Conservation (phyloP, 176 grass and related monocot species). For the Panicum miliaceum region DNA sequence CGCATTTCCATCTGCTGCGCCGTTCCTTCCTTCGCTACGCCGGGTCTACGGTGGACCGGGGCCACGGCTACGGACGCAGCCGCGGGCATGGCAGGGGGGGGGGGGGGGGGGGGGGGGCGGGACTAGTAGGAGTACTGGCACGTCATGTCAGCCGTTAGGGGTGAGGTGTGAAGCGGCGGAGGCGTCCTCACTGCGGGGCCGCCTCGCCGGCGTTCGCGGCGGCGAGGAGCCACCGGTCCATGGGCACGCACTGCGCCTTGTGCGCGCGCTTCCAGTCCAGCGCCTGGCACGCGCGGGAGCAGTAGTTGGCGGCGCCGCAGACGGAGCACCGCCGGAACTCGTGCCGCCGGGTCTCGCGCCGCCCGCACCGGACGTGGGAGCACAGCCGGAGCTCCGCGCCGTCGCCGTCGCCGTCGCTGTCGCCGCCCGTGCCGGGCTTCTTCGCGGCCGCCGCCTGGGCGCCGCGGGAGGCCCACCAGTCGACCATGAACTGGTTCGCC, state of each 20-base stretch:
- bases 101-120: too few species aligned
- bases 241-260: conserved; percentile 62
- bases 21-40: not conserved
- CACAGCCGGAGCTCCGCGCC: conserved; percentile 50
- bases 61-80: not conserved
- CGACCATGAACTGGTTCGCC: conserved; percentile 72
- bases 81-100: not conserved
- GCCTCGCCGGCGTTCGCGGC: conserved; percentile 33
- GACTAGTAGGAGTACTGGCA: not conserved
- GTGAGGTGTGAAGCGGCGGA: not conserved
- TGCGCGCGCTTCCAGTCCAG: conserved; percentile 82
- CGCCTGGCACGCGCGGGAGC: conserved; percentile 90
- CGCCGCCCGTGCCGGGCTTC: not conserved
- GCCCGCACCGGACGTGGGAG: conserved; percentile 68
- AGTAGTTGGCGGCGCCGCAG: conserved; percentile 88
- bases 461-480: conserved; percentile 55
- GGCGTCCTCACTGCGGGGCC: not conserved
- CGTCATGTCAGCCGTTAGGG: conserved; percentile 9
- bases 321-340: conserved; percentile 91
- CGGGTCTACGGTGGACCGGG: conserved; percentile 40
- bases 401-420: conserved; percentile 15
- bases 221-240: conserved; percentile 59
- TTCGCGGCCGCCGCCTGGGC: not conserved
- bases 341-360: conserved; percentile 78
- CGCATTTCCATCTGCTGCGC: not conserved